Conservation (phyloP, 2,329 filamentous ascomycete species). For the Fusarium phyllophilum region DNA sequence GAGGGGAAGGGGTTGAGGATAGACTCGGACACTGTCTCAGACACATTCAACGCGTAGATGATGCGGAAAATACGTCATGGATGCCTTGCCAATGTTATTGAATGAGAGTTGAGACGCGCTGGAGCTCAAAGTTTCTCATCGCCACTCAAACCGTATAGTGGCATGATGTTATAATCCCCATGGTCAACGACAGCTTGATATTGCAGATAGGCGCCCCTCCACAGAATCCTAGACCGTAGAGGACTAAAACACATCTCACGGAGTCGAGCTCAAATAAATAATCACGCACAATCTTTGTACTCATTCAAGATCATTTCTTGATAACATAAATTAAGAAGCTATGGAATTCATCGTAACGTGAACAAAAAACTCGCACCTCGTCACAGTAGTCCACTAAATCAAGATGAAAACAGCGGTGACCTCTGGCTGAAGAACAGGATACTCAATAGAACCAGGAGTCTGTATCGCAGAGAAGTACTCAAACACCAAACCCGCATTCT, state of each 20-base stretch:
- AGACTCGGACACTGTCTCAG: too few species aligned
- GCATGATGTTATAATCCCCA: fast-evolving
- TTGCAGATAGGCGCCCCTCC: not conserved
- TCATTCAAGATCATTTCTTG: not conserved
- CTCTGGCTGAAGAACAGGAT: constrained; percentile 22
- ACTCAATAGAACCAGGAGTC: constrained; percentile 15
- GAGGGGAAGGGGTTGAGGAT: too few species aligned
- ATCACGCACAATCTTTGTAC: fast-evolving
- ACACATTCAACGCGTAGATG: too few species aligned
- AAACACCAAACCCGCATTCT: not conserved
- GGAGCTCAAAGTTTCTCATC: not conserved
- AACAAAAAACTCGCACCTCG: fast-evolving
- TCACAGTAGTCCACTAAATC: not conserved
- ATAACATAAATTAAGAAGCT: not conserved
- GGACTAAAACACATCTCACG: too few species aligned
- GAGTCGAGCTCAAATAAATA: not conserved
- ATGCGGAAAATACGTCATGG: fast-evolving
- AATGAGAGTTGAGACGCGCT: not conserved
- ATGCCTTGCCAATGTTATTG: not conserved
- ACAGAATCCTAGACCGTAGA: too few species aligned
- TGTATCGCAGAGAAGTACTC: constrained; percentile 1
- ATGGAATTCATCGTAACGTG: not conserved
- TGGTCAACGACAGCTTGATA: not conserved
- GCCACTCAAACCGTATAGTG: not conserved
- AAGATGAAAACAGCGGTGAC: constrained; percentile 23